Conservation (phyloP, 2,329 filamentous ascomycete species). For the Penicillium sp. region DNA sequence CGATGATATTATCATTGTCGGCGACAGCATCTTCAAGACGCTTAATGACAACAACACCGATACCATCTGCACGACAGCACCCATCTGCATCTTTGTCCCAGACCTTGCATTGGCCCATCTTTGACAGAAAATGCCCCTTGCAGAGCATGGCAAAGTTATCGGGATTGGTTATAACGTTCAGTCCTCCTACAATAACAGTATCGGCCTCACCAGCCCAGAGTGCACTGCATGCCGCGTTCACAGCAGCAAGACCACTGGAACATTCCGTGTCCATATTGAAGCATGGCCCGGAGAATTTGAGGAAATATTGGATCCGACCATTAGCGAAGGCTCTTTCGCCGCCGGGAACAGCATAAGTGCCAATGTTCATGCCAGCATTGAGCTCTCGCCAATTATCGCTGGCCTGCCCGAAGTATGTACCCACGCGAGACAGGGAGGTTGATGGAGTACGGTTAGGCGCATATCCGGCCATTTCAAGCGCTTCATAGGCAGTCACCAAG, state of each 20-base stretch:
- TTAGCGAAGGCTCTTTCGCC: neutral
- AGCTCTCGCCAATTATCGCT: conserved; percentile 8
- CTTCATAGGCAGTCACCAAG: conserved; percentile 76
- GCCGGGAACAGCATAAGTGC: neutral
- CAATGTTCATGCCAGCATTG: neutral
- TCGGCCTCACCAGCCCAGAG: conserved; percentile 50
- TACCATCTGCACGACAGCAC: conserved; percentile 60
- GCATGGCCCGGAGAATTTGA: conserved; percentile 8
- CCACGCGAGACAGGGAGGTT: conserved; percentile 62
- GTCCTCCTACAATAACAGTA: conserved; percentile 77
- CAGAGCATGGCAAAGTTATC: conserved; percentile 70
- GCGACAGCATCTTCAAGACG: conserved; percentile 56
- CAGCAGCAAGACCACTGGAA: neutral
- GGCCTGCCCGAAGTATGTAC: neutral
- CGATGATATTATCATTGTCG: conserved; percentile 54
- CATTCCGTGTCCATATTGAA: conserved; percentile 10
- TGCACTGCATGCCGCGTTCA: conserved; percentile 4
- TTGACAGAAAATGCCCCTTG: conserved; percentile 59
- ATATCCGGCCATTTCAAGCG: conserved; percentile 41
- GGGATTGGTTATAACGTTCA: conserved; percentile 74
- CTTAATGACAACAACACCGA: conserved; percentile 59
- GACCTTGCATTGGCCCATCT: conserved; percentile 55
- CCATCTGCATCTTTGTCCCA: conserved; percentile 59
- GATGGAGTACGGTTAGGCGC: conserved; percentile 45
- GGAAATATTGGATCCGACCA: conserved; percentile 9